Evolutionary conservation across 108 stramenopile species (phyloP), one percentile per base, ranked within the genome.

Genomic region (Cyclostephanos invisitatus): DNA sequence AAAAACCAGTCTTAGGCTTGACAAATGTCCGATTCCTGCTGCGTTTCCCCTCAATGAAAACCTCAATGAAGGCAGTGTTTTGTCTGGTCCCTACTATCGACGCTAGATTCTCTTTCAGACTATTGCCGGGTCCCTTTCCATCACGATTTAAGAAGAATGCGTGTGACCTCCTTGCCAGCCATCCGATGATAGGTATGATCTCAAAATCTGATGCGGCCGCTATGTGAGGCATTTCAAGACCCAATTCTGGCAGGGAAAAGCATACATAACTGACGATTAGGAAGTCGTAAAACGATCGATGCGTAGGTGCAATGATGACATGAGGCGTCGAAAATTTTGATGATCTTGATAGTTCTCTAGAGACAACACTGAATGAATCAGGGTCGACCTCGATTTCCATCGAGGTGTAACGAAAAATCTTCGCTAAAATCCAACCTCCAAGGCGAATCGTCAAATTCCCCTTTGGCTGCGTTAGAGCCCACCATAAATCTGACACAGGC

Each of bases 281-380:
- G 70, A 96, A 96, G 73, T 96, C 95, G 55, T 91, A 86, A 50
- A 92, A 88, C 6, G 89, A 91, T 38, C 95, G 85, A 80, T 96
- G 95, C 11, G 92, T 96, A 9, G 95, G 95, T 25, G 85, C 89
- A 44, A 96, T 78, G 46, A 96, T 57, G 27, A 92, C 67, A 44
- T 77, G 67, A n/a, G 65, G 64, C 36, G 40, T 64, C 22, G 70
- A 60, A 5, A 32, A 22, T 20, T 55, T 55, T 14, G 53, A 29
- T 21, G 40, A 67, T 32, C n/a, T 68, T 46, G 64, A 53, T 21
- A 62, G 71, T 46, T 36, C 29, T 68, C 67, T 64, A 7, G 66
- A 83, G 37, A 69, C 64, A 21, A 46, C 47, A 20, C 58, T 59
- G 71, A 93, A 91, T 9, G 87, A 87, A 14, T 60, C 72, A 0